These are phyloP conservation scores for Cladosporium velox DNA, from an alignment of 2,329 filamentous ascomycete species.

Conservation along the genomic window DNA sequence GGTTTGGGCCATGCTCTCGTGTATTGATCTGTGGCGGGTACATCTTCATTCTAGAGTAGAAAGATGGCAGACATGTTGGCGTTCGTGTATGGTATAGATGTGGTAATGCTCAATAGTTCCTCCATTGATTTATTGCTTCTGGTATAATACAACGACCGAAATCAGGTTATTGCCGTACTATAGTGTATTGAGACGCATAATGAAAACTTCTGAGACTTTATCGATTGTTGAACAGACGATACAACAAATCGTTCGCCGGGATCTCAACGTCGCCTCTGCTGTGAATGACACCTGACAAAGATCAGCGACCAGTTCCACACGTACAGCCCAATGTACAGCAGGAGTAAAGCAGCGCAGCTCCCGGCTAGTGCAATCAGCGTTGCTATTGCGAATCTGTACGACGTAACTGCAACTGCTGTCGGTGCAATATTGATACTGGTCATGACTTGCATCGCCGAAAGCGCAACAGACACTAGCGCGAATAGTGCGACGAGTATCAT, in stretches of 20 bases:
- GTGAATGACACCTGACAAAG: not conserved
- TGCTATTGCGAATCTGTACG: no score
- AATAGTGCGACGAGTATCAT: conserved; percentile 18
- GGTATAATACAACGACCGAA: not conserved
- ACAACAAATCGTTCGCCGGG: not conserved
- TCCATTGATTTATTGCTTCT: no score
- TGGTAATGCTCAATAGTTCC: no score
- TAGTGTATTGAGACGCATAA: not conserved
- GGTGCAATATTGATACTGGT: not conserved
- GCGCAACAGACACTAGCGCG: conserved; percentile 19
- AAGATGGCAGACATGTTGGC: no score
- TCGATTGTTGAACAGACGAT: not conserved
- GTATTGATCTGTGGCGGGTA: no score
- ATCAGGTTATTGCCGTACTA: not conserved
- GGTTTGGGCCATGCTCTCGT: no score
- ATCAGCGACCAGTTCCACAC: not conserved
- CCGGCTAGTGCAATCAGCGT: no score
- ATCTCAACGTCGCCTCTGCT: not conserved
- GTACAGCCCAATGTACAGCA: no score
- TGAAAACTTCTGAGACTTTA: not conserved
- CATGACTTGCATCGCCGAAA: conserved; percentile 25
- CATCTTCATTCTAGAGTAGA: no score
- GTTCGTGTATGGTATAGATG: no score
- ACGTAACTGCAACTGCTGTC: not conserved
- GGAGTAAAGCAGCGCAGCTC: no score